Evolutionary conservation across 1,284 basidiomycete genomes (phyloP), one percentile per base, ranked within the genome.

Genomic region (Ganoderma lingzhi): DNA sequence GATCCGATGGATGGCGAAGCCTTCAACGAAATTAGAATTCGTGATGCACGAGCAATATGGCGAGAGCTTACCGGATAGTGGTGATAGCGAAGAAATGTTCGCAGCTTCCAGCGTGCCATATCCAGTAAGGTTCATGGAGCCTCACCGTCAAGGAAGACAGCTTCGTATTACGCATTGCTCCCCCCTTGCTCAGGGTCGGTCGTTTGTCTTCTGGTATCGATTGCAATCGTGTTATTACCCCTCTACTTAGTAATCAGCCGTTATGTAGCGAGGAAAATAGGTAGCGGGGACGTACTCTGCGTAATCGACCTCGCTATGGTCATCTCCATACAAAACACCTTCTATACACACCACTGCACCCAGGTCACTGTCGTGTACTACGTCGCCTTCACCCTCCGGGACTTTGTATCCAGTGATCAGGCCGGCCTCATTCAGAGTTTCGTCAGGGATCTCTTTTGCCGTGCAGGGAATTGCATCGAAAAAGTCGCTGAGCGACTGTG

Each of bases 11-110:
- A 74, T 92, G 88, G 42, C 84, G 81, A 39, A 90, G 77, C 67
- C 93, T 94, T 69, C 61, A 63, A 30, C 10, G 56, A 44, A 61
- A 51, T 62, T 55, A 32, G 62, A 63, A 44, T 62, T 37, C 23
- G 45, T 37, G 65, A 44, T 17, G 51, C 19, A 44, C 37, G n/a
- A 41, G 30, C 41, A 10, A n/a, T 15, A 63, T n/a, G 32, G 37
- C 17, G 56, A 62, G 42, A 35, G 63, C 82, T 64, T 71, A 89
- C 94, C 93, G 85, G 71, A 96, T 90, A 68, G 90, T 84, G 70
- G 94, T 90, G 35, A 96, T 73, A 19, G 91, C 86, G 45, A 93
- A 76, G 76, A 90, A 92, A 76, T 96, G 94, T 73, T 95, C 93
- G 74, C 93, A 95, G 74, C 88, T 90, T 32, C 94, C 94, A 67